phyloP scores from a whole-genome alignment of 1,139 yeast species.

The Kodamaea arcana region DNA sequence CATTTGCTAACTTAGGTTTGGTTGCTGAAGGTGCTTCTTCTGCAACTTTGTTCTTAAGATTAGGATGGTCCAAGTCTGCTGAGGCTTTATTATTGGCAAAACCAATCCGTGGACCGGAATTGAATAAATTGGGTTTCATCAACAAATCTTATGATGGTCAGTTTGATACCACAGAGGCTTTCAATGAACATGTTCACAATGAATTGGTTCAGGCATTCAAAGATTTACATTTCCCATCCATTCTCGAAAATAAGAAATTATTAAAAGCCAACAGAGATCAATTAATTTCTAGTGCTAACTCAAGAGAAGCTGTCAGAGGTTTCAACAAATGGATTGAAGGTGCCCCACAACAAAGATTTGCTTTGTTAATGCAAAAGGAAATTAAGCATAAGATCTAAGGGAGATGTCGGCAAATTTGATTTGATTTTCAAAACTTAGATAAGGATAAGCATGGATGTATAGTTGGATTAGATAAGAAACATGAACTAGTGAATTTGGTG shows the following conservation, averaged over 20 bases:
- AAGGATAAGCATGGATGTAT: no score
- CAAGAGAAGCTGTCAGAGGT: constrained; percentile 67
- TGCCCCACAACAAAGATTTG: constrained; percentile 68
- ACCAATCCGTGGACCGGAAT: constrained; percentile 60
- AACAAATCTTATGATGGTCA: constrained; percentile 43
- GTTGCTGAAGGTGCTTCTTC: constrained; percentile 83
- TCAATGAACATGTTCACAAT: constrained; percentile 50
- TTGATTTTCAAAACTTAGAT: no score
- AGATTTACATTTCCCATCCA: constrained; percentile 55
- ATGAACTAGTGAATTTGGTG: no score
- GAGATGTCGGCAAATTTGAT: no score
- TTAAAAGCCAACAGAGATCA: constrained; percentile 45
- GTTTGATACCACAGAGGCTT: constrained; percentile 52
- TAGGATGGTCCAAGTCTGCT: constrained; percentile 71
- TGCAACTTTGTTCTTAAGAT: constrained; percentile 60
- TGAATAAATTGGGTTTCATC: constrained; percentile 57
- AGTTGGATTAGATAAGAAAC: no score
- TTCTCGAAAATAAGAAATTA: constrained; percentile 60
- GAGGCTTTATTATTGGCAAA: constrained; percentile 71
- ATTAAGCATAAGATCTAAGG: constrained; percentile 63
- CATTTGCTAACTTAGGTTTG: constrained; percentile 80
- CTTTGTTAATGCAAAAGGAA: constrained; percentile 49
- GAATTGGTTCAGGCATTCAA: constrained; percentile 45
- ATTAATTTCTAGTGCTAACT: constrained; percentile 48
- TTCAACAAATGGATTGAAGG: constrained; percentile 69